Conservation (phyloP, 768 basidiomycete species). For the Pulveroboletus sp. region DNA sequence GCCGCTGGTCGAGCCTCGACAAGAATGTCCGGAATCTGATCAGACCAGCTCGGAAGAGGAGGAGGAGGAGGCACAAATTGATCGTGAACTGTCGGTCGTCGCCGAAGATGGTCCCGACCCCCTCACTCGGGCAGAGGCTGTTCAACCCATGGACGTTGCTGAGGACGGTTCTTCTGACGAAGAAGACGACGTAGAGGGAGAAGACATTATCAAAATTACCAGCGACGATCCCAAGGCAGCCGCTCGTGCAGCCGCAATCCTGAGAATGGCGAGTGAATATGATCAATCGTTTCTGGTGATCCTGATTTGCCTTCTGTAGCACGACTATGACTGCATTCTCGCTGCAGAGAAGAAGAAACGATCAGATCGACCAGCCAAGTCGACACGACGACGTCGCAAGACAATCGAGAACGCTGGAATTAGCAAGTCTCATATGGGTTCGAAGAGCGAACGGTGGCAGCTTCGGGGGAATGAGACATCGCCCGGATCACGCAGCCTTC, state of each 20-base stretch:
- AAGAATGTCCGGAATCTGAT: constrained; percentile 9
- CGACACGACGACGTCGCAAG: constrained; percentile 38
- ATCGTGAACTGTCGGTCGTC: constrained; percentile 36
- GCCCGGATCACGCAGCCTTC: constrained; percentile 33
- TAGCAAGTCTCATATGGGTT: constrained; percentile 21
- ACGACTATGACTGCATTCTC: constrained; percentile 79
- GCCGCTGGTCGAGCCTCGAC: neutral
- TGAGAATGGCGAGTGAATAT: constrained; percentile 65
- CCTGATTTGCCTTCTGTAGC: constrained; percentile 38
- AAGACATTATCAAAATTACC: constrained; percentile 72
- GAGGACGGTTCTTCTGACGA: constrained; percentile 22
- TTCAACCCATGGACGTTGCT: neutral
- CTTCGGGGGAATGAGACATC: constrained; percentile 13
- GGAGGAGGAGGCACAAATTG: constrained; percentile 31
- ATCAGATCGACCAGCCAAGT: constrained; percentile 30
- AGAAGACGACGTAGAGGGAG: constrained; percentile 34
- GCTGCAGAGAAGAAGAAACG: constrained; percentile 29
- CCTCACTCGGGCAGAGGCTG: neutral
- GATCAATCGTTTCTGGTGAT: neutral
- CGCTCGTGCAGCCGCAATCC: constrained; percentile 88
- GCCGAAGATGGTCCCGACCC: constrained; percentile 16
- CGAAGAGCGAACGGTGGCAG: constrained; percentile 11
- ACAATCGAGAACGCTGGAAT: constrained; percentile 31
- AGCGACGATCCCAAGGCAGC: constrained; percentile 84
- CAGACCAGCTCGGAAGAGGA: constrained; percentile 20